Conservation (phyloP, 192 early-diverging fungal species). For the Borealophlyctis nickersoniae region DNA sequence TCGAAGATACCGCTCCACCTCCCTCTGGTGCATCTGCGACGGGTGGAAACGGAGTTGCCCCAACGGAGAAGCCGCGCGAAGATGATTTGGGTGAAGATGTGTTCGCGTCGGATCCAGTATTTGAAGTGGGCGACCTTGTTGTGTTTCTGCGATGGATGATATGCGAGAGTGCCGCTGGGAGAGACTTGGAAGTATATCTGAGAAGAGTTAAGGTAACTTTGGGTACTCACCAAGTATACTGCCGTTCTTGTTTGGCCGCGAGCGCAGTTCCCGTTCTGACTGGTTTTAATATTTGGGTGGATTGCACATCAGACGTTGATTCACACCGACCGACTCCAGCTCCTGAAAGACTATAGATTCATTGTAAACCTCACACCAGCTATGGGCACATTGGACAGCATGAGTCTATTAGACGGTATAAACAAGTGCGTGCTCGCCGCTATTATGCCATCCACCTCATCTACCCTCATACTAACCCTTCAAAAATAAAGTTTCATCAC, state of each 20-base stretch:
- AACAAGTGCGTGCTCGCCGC: slow-evolving; percentile 38
- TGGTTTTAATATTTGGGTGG: too few species aligned
- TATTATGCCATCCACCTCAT: neutral
- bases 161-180: slow-evolving; percentile 16
- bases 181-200: slow-evolving; percentile 40
- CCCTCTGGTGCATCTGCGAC: too few species aligned
- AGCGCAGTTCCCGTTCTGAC: too few species aligned
- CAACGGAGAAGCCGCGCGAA: too few species aligned
- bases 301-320: slow-evolving; percentile 35
- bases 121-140: slow-evolving; percentile 28
- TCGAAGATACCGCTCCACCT: neutral
- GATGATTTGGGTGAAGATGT: too few species aligned
- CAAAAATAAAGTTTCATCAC: slow-evolving; percentile 40
- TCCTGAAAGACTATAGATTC: slow-evolving; percentile 45
- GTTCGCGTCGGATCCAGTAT: slow-evolving; percentile 18
- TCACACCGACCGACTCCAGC: slow-evolving; percentile 38
- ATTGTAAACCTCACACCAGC: slow-evolving; percentile 36
- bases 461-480: too few species aligned
- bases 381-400: slow-evolving; percentile 20
- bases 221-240: too few species aligned
- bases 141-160: slow-evolving; percentile 35
- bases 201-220: slow-evolving; percentile 27
- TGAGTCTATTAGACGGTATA: slow-evolving; percentile 41
- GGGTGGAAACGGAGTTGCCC: too few species aligned
- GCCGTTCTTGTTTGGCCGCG: too few species aligned